These are phyloP conservation scores for Berberis vulgaris DNA, from an alignment of 164 flowering plant genomes.

Conservation along the genomic window DNA sequence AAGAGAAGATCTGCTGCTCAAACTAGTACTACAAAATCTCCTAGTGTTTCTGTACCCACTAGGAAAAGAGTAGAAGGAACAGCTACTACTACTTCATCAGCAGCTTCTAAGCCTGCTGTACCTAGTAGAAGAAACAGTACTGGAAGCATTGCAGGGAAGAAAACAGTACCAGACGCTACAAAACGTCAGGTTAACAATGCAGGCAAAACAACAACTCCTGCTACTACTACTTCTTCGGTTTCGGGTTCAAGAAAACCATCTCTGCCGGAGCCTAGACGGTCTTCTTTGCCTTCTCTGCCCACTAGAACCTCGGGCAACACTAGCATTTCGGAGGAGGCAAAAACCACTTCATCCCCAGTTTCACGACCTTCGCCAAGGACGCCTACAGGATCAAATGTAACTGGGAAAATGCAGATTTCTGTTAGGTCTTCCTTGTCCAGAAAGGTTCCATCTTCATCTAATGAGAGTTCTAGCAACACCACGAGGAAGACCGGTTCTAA, in stretches of 20 bases:
- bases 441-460: slow-evolving; percentile 40
- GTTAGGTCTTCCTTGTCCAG: slow-evolving; percentile 38
- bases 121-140: slow-evolving; percentile 67
- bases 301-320: slow-evolving; percentile 22
- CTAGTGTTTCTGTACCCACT: background rate
- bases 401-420: slow-evolving; percentile 35
- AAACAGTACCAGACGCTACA: slow-evolving; percentile 17
- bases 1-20: background rate
- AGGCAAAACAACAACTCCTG: slow-evolving; percentile 13
- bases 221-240: slow-evolving; percentile 12
- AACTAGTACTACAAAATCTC: background rate
- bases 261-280: slow-evolving; percentile 48
- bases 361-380: slow-evolving; percentile 26
- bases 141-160: slow-evolving; percentile 61
- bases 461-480: slow-evolving; percentile 53
- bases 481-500: slow-evolving; percentile 43
- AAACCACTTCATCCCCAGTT: slow-evolving; percentile 41
- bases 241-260: slow-evolving; percentile 41
- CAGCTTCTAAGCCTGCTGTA: slow-evolving; percentile 5
- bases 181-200: slow-evolving; percentile 11
- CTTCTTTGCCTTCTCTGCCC: slow-evolving; percentile 42
- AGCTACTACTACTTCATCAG: slow-evolving; percentile 12
- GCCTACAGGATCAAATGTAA: slow-evolving; percentile 35
- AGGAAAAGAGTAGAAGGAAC: slow-evolving; percentile 17
- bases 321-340: slow-evolving; percentile 28